Evolutionary conservation across 1,284 basidiomycete species (phyloP).

Genomic region (Ceratobasidium sp.): DNA sequence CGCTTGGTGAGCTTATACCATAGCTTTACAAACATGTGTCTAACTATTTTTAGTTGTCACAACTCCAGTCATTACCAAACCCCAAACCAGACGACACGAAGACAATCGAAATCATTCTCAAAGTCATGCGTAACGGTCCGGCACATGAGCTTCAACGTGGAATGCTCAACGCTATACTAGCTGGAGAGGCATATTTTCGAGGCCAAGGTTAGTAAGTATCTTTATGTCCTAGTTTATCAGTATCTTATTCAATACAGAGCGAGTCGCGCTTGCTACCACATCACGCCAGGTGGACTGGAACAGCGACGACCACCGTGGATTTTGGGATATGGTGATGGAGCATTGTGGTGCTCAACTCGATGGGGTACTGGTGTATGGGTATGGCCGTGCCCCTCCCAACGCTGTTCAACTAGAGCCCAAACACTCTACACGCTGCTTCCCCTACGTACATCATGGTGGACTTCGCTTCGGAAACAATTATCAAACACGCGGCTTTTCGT

Average conservation of each 20-base stretch:
- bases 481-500: neutral
- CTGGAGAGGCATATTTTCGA: conserved; percentile 2
- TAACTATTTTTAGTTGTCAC: neutral
- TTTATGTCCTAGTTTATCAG: neutral
- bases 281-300: neutral
- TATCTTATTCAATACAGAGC: neutral
- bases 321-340: neutral
- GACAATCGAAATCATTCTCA: neutral
- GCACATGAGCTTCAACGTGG: neutral
- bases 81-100: neutral
- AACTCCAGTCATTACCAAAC: neutral
- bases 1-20: neutral
- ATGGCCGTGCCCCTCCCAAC: neutral
- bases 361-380: neutral
- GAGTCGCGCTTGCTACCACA: neutral
- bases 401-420: neutral
- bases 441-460: neutral
- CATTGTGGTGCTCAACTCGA: neutral
- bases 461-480: neutral
- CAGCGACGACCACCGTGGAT: neutral
- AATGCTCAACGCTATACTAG: neutral
- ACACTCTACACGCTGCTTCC: neutral
- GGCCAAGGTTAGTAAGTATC: neutral
- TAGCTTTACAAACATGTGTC: neutral
- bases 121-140: neutral